Conservation (phyloP, 768 basidiomycete genomes). For the Tubosaeta brunneosetosa region DNA sequence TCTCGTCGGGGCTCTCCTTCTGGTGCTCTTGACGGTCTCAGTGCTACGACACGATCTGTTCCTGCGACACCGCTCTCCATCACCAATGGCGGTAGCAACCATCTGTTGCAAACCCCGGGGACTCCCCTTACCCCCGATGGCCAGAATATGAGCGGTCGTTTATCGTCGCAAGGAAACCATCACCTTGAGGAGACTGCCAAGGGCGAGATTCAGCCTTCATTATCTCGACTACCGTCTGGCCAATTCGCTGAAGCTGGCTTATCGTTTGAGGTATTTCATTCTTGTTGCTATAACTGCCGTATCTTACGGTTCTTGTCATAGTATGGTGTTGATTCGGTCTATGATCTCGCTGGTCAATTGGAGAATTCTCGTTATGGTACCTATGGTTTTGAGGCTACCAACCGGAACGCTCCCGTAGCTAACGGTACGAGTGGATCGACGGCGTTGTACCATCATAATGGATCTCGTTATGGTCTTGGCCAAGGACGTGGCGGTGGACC, state of each 20-base stretch:
- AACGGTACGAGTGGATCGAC: slow-evolving; percentile 57
- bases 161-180: slow-evolving; percentile 43
- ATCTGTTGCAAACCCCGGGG: slow-evolving; percentile 59
- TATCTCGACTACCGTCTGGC: slow-evolving; percentile 60
- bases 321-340: slow-evolving; percentile 55
- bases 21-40: slow-evolving; percentile 55
- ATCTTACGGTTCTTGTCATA: slow-evolving; percentile 31
- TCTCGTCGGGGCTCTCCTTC: slow-evolving; percentile 77
- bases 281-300: slow-evolving; percentile 1
- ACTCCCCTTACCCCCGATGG: slow-evolving; percentile 59
- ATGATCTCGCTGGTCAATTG: slow-evolving; percentile 43
- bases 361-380: slow-evolving; percentile 52
- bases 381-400: slow-evolving; percentile 52
- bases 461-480: slow-evolving; percentile 70
- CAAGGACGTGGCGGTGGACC: slow-evolving; percentile 50
- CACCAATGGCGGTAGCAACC: slow-evolving; percentile 40
- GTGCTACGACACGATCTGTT: slow-evolving; percentile 68
- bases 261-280: slow-evolving; percentile 49
- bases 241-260: slow-evolving; percentile 55
- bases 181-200: slow-evolving; percentile 48
- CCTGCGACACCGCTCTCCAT: slow-evolving; percentile 72
- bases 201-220: slow-evolving; percentile 62
- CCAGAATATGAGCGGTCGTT: slow-evolving; percentile 58
- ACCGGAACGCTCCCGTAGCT: slow-evolving; percentile 32
- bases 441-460: slow-evolving; percentile 74